Evolutionary conservation across 805 yeast genomes (phyloP), one percentile per base, ranked within the genome.

Genomic region (Kuraishia capsulata): DNA sequence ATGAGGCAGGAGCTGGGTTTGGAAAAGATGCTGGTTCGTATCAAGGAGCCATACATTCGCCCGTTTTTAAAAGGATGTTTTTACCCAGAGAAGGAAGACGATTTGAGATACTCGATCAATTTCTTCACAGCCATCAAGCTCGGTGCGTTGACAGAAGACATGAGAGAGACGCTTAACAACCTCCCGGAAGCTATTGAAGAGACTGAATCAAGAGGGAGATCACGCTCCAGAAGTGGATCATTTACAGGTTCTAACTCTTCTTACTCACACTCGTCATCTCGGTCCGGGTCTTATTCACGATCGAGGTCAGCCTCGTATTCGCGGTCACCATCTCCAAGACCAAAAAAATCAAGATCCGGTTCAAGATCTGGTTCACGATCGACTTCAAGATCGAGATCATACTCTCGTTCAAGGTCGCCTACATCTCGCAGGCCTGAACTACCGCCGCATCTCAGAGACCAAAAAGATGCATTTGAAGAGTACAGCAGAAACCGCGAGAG

Each of bases 41-140:
- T 85, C 4, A 48, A 57, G 3, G 84, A 81, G 42, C 71, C 67
- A 0, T 71, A 71, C 40, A 62, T 76, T 14, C 64, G 65, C 36
- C 70, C 72, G 0, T 68, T 48, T 35, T 42, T 81, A 24, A 46
- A 42, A 2, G 86, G 86, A 0, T 46, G 89, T 29, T 84, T 89
- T 50, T 96, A 96, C 0, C 38, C 21, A 10, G 59, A 57, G 2
- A 67, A 67, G 39, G 64, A 67, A 4, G 79, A 76, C 8, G 62
- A 73, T 45, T 61, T 81, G 11, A 65, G 90, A 42, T 90, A 89
- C 54, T 71, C 94, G 2, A 87, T 88, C 53, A 90, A 90, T 53
- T 90, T 71, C 54, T 90, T 90, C 57, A 90, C 97, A 0, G 96
- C 97, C 1, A 87, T 90, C 44, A 94, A 94, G 0, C 56, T 90